phyloP scores from a whole-genome alignment of 192 early-diverging fungal species.

The Oehlia diaphana region DNA sequence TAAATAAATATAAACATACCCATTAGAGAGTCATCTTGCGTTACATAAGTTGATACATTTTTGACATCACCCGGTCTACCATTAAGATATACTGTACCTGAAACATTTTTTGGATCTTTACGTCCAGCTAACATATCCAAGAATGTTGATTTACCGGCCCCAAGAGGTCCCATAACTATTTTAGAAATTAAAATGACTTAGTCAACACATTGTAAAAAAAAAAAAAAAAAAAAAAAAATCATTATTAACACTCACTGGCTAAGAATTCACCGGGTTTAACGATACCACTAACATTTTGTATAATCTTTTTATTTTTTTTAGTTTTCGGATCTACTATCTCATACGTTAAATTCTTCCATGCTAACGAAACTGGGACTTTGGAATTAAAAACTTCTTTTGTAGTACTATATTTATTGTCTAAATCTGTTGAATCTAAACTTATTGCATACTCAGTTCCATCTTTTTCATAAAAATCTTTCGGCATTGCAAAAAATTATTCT shows the following conservation, averaged over 20 bases:
- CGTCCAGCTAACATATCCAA: slow-evolving; percentile 79
- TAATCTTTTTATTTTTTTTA: slow-evolving; percentile 12
- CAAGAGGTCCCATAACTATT: slow-evolving; percentile 85
- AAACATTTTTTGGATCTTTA: slow-evolving; percentile 54
- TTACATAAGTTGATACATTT: slow-evolving; percentile 27
- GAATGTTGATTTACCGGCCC: slow-evolving; percentile 90
- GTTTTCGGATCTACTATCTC: slow-evolving; percentile 11
- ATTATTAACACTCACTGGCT: slow-evolving; percentile 17
- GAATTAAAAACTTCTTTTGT: too few relatives aligned
- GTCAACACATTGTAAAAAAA: too few relatives aligned
- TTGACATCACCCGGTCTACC: slow-evolving; percentile 36
- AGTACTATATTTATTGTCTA: too few relatives aligned
- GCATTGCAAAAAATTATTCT: too few relatives aligned
- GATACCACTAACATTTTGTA: slow-evolving; percentile 5
- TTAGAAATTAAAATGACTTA: not conserved
- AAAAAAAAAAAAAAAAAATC: too few relatives aligned
- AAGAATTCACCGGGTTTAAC: slow-evolving; percentile 23
- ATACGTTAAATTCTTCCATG: slow-evolving; percentile 15
- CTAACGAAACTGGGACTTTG: not conserved
- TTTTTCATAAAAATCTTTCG: too few relatives aligned
- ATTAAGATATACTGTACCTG: slow-evolving; percentile 54
- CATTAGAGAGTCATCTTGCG: slow-evolving; percentile 28
- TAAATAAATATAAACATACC: slow-evolving; percentile 4
- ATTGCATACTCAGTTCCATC: too few relatives aligned
- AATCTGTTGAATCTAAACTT: too few relatives aligned